Percentiles rank a stretch among this genome's conserved stretches.
These are phyloP conservation scores for Amyloporia xantha DNA, from an alignment of 768 basidiomycete genomes.

Conservation along the genomic window DNA sequence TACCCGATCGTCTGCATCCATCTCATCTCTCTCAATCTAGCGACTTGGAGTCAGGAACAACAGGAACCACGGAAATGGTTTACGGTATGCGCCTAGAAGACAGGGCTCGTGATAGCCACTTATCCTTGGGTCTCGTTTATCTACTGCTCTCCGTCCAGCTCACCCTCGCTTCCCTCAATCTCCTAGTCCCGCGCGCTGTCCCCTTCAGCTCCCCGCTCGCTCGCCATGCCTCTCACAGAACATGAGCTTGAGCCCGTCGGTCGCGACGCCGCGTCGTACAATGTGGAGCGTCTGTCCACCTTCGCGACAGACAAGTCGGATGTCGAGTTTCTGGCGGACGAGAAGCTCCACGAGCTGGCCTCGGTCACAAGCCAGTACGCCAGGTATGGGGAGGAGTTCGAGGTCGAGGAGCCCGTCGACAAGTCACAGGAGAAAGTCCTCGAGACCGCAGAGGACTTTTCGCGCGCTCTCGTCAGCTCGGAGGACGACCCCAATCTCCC, in stretches of 20 bases:
- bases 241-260: constrained; percentile 3
- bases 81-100: background rate
- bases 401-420: background rate
- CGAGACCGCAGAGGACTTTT: constrained; percentile 5
- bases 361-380: background rate
- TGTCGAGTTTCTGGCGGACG: background rate
- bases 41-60: background rate
- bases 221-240: background rate
- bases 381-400: background rate
- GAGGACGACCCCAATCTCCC: constrained; percentile 3
- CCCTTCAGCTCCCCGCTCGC: background rate
- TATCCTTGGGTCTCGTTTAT: no score
- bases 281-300: background rate
- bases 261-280: background rate
- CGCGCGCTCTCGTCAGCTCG: constrained; percentile 1
- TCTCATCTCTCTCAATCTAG: no score
- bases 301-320: background rate
- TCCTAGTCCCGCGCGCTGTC: background rate
- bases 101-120: no score
- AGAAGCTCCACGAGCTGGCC: constrained; percentile 1
- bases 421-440: constrained; percentile 3
- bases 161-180: background rate
- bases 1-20: no score
- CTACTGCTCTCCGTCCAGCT: background rate
- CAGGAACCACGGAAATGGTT: background rate